These are phyloP conservation scores for Chrysosphaeria jannelii DNA, from an alignment of 2,329 filamentous ascomycete genomes.

Conservation along the genomic window DNA sequence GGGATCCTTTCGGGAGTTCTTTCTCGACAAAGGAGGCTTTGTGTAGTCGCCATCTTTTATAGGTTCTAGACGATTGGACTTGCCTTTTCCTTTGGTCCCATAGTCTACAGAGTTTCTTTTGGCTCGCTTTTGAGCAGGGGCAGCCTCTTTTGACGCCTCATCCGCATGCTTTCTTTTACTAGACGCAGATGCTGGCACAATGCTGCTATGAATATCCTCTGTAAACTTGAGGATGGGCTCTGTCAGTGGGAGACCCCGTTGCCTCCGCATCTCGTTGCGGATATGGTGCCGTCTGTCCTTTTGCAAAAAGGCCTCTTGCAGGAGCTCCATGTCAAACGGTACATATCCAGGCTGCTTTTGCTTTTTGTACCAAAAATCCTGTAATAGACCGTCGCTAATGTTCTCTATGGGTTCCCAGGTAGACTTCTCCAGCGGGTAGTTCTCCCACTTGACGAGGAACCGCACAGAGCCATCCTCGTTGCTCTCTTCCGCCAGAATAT, in stretches of 20 bases:
- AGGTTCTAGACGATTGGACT: too few species aligned
- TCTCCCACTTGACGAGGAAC: slow-evolving; percentile 35
- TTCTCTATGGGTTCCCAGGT: slow-evolving; percentile 23
- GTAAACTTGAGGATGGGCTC: slow-evolving; percentile 3
- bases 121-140: too few species aligned
- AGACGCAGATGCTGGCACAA: background rate
- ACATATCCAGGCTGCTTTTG: slow-evolving; percentile 9
- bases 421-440: slow-evolving; percentile 22
- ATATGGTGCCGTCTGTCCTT: slow-evolving; percentile 11
- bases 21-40: too few species aligned
- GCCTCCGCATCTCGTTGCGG: slow-evolving; percentile 14
- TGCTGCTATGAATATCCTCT: background rate
- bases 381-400: slow-evolving; percentile 11
- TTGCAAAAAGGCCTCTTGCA: slow-evolving; percentile 8
- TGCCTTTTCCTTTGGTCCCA: too few species aligned
- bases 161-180: too few species aligned
- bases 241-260: slow-evolving; percentile 9
- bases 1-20: too few species aligned
- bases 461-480: slow-evolving; percentile 8
- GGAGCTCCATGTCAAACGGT: slow-evolving; percentile 12
- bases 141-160: too few species aligned
- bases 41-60: too few species aligned
- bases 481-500: slow-evolving; percentile 17
- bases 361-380: slow-evolving; percentile 12
- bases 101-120: too few species aligned